These are phyloP conservation scores for Ophiostoma australiae DNA, from an alignment of 2,329 filamentous ascomycete species.

Conservation along the genomic window DNA sequence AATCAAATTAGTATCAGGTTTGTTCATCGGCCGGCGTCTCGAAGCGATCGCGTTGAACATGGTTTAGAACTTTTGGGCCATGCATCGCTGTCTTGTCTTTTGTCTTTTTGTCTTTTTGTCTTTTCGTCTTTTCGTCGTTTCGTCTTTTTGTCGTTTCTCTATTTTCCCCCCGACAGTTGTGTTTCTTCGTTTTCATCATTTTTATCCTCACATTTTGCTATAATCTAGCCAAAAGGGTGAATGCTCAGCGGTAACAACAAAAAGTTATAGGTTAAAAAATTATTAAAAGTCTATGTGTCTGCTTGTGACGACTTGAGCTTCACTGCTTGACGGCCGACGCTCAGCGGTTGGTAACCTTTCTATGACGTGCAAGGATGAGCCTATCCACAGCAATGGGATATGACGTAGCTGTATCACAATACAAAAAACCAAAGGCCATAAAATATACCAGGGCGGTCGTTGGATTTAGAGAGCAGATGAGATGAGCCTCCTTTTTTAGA, in stretches of 20 bases:
- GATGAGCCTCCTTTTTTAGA: neutral
- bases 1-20: too few species aligned
- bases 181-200: neutral
- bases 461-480: neutral
- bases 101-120: too few species aligned
- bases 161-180: neutral
- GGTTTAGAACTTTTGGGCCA: neutral
- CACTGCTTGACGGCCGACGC: too few species aligned
- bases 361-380: neutral
- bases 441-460: too few species aligned
- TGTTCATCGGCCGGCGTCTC: neutral
- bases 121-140: neutral
- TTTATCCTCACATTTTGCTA: constrained; percentile 9
- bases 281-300: neutral
- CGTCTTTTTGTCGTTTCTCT: neutral
- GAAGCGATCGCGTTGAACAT: neutral
- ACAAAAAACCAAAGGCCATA: neutral
- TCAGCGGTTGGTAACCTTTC: too few species aligned
- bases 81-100: neutral
- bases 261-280: constrained; percentile 3
- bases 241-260: constrained; percentile 13
- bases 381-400: neutral
- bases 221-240: constrained; percentile 11
- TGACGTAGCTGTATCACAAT: neutral
- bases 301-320: too few species aligned